Conservation (phyloP, 202 grass and related monocot genomes). For the Dendrocalamus latiflorus region DNA sequence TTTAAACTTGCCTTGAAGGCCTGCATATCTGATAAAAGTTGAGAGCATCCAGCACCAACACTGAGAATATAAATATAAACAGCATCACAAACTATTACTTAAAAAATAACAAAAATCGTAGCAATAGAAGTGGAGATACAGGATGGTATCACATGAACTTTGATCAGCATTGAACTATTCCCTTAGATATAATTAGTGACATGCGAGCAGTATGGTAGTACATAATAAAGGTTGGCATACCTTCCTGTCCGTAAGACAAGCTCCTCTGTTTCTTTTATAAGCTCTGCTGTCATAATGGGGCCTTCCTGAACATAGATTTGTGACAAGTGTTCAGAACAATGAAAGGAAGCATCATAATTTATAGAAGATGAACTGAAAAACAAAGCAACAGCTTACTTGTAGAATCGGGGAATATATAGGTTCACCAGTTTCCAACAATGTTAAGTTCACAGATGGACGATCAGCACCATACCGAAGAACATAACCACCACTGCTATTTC, state of each 20-base stretch:
- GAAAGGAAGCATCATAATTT: conserved; percentile 17
- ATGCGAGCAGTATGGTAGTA: too few relatives aligned
- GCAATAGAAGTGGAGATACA: conserved; percentile 3
- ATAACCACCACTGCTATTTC: conserved; percentile 54
- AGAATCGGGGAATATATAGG: conserved; percentile 80
- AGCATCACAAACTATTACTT: too few relatives aligned
- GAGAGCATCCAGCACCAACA: too few relatives aligned
- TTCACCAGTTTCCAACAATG: conserved; percentile 83
- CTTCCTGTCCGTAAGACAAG: too few relatives aligned
- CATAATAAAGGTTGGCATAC: too few relatives aligned
- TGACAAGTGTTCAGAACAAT: conserved; percentile 12
- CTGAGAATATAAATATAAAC: too few relatives aligned
- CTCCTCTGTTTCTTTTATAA: too few relatives aligned
- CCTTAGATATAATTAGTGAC: too few relatives aligned
- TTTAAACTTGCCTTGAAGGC: too few relatives aligned
- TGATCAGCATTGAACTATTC: conserved; percentile 1
- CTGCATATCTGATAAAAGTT: too few relatives aligned
- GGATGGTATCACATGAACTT: not conserved
- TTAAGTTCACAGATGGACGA: conserved; percentile 60
- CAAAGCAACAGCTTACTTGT: conserved; percentile 55
- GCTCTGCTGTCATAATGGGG: too few relatives aligned
- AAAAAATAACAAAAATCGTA: too few relatives aligned
- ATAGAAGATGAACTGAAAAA: conserved; percentile 15
- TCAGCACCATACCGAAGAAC: conserved; percentile 76
- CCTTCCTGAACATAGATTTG: conserved; percentile 63